Conservation (phyloP, 1,284 basidiomycete genomes). For the Sporisorium sorghi region DNA sequence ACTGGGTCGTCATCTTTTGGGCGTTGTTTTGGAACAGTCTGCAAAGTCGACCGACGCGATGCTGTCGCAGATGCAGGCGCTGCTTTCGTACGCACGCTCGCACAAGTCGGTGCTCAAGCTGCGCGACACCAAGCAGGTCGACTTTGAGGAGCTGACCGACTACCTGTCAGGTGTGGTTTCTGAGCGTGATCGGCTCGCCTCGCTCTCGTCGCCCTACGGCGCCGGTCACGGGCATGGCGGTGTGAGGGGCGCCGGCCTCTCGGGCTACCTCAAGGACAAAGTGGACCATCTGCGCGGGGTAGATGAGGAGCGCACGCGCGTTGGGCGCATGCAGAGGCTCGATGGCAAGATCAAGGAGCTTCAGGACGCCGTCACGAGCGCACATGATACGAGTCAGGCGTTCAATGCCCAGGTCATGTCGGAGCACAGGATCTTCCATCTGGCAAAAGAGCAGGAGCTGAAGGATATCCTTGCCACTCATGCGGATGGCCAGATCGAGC, state of each 20-base stretch:
- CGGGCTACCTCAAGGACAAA: constrained; percentile 89
- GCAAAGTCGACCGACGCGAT: constrained; percentile 74
- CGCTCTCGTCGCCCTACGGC: constrained; percentile 59
- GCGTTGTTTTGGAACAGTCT: constrained; percentile 34
- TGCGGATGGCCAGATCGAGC: constrained; percentile 93
- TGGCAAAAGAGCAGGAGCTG: constrained; percentile 91
- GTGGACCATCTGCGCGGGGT: constrained; percentile 90
- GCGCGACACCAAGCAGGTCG: constrained; percentile 97
- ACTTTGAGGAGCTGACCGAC: constrained; percentile 96
- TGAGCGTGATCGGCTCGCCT: constrained; percentile 84
- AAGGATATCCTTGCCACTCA: constrained; percentile 89
- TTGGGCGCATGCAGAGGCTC: constrained; percentile 90
- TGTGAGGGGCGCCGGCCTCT: constrained; percentile 76
- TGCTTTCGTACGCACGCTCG: constrained; percentile 86
- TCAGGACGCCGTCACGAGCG: constrained; percentile 92
- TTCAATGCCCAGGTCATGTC: constrained; percentile 93
- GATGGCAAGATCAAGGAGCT: constrained; percentile 96
- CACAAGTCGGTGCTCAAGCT: constrained; percentile 91
- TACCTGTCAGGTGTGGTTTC: constrained; percentile 90
- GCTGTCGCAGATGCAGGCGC: constrained; percentile 86
- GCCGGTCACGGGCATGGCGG: constrained; percentile 65
- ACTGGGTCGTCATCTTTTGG: background rate
- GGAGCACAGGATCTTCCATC: constrained; percentile 89
- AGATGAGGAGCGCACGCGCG: constrained; percentile 90
- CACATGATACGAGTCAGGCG: constrained; percentile 93